These are phyloP conservation scores for Ganoderma sinense DNA, from an alignment of 1,284 basidiomycete species.

Conservation along the genomic window DNA sequence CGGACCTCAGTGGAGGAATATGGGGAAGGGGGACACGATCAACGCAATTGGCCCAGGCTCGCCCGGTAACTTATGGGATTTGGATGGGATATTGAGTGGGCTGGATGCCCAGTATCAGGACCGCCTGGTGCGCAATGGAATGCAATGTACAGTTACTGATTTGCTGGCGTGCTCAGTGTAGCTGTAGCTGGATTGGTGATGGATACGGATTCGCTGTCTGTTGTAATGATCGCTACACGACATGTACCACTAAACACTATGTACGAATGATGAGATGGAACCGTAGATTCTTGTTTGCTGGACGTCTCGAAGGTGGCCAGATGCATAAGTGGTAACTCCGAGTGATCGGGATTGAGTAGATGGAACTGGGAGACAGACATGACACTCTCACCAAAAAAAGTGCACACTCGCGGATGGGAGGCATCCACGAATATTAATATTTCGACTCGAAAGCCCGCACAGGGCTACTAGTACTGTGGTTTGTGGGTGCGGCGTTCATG, in stretches of 20 bases:
- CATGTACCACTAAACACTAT: slow-evolving; percentile 7
- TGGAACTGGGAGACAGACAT: no score
- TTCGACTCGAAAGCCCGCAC: no score
- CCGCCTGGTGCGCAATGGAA: no score
- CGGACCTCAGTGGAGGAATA: not conserved
- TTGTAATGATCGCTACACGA: slow-evolving; percentile 5
- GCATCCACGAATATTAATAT: no score
- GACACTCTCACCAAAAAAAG: no score
- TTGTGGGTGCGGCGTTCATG: no score
- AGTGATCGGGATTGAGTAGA: no score
- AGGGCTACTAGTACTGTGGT: no score
- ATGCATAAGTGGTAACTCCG: no score
- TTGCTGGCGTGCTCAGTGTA: slow-evolving; percentile 7
- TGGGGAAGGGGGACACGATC: not conserved
- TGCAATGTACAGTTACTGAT: not conserved
- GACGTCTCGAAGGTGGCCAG: not conserved
- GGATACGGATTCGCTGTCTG: not conserved
- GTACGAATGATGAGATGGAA: slow-evolving; percentile 6
- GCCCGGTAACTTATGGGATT: not conserved
- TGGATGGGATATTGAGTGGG: not conserved
- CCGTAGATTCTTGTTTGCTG: not conserved
- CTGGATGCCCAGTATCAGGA: not conserved
- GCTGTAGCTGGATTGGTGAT: not conserved
- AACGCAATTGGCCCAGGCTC: not conserved
- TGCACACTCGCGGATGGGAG: no score